Conservation (phyloP, 805 yeast genomes). For the Sugiyamaella mastotermitis region DNA sequence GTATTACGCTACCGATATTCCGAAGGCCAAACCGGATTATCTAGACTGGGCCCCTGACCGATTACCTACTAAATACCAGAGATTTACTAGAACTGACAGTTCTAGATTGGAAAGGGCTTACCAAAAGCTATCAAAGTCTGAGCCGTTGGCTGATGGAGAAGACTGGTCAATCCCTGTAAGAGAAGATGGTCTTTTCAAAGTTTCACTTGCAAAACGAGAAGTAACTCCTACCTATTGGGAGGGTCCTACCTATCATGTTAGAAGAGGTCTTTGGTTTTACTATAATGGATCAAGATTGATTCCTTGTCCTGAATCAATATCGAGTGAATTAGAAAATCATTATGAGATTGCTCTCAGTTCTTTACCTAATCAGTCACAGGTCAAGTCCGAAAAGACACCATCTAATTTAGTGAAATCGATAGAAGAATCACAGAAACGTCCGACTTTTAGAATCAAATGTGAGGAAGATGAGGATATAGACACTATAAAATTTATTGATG, state of each 20-base stretch:
- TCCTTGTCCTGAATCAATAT: slow-evolving; percentile 47
- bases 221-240: slow-evolving; percentile 78
- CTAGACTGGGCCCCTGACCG: slow-evolving; percentile 45
- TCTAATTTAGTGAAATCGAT: neutral
- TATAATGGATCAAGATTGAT: slow-evolving; percentile 36
- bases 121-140: slow-evolving; percentile 19
- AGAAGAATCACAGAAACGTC: neutral
- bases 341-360: slow-evolving; percentile 31
- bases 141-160: neutral
- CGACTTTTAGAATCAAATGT: neutral
- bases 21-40: slow-evolving; percentile 60
- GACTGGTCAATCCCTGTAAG: slow-evolving; percentile 50
- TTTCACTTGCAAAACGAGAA: slow-evolving; percentile 49
- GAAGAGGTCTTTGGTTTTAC: slow-evolving; percentile 82
- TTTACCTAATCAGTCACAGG: too few relatives aligned
- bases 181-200: slow-evolving; percentile 76
- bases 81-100: slow-evolving; percentile 64
- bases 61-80: slow-evolving; percentile 50
- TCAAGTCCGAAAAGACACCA: too few relatives aligned
- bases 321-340: slow-evolving; percentile 55
- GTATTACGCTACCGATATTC: slow-evolving; percentile 82
- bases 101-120: slow-evolving; percentile 50
- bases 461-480: slow-evolving; percentile 26
- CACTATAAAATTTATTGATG: slow-evolving; percentile 5
- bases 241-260: slow-evolving; percentile 76